Percentiles rank a stretch among this genome's conserved stretches.
Evolutionary conservation across 2,329 filamentous ascomycete genomes (phyloP).

Genomic region (Claviceps maximensis): DNA sequence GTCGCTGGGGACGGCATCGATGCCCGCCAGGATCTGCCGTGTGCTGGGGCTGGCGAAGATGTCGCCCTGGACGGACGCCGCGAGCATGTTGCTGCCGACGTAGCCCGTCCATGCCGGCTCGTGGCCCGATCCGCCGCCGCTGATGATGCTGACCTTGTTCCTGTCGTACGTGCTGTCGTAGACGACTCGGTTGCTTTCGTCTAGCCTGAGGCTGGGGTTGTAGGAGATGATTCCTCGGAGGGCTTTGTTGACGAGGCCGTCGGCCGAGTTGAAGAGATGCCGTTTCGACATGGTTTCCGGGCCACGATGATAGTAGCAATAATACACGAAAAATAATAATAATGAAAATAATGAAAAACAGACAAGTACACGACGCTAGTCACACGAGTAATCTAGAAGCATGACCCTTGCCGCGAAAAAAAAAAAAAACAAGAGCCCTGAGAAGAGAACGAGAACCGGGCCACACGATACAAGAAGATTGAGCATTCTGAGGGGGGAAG

Average conservation of each 20-base stretch:
- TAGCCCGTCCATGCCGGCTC: slow-evolving; percentile 53
- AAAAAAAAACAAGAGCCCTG: too few species aligned
- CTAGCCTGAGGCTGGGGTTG: slow-evolving; percentile 36
- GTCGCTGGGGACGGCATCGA: slow-evolving; percentile 40
- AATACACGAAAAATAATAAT: too few species aligned
- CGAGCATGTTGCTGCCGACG: slow-evolving; percentile 48
- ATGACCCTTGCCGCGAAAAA: too few species aligned
- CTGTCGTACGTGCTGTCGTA: slow-evolving; percentile 31
- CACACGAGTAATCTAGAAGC: too few species aligned
- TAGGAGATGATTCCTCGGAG: slow-evolving; percentile 39
- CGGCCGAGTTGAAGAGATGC: slow-evolving; percentile 38
- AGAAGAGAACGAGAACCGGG: too few species aligned
- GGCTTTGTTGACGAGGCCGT: slow-evolving; percentile 39
- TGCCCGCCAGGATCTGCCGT: slow-evolving; percentile 46
- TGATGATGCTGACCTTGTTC: slow-evolving; percentile 36
- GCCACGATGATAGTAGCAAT: too few species aligned
- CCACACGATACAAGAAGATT: too few species aligned
- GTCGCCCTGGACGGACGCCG: slow-evolving; percentile 46
- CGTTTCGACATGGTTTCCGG: slow-evolving; percentile 35
- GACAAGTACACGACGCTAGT: too few species aligned
- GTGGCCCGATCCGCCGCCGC: slow-evolving; percentile 43
- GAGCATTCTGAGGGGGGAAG: too few species aligned
- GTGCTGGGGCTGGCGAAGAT: slow-evolving; percentile 52
- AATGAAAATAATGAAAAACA: too few species aligned
- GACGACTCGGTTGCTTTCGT: slow-evolving; percentile 37